Base-by-base conservation (phyloP, 176 grass and related monocot genomes). In the Bolboschoenus planiculmis region DNA sequence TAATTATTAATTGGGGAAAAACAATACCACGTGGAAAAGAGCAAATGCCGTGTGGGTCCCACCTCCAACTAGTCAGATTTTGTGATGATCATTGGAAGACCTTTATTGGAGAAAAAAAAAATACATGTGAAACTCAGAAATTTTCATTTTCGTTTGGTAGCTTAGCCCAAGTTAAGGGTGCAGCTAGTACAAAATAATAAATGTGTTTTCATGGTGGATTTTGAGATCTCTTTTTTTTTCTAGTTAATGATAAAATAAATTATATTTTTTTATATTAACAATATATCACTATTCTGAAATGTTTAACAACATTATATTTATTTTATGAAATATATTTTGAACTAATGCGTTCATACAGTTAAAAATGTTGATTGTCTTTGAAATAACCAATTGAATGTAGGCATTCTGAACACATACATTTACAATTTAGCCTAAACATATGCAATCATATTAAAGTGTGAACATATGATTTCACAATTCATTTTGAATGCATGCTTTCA, bases 71-170 rank as follows among this genome's bases (percentile, higher is more conserved):
- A 18, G 35, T 70, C 21, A 24, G 37, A 71, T 43, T 47, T 29
- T 30, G 42, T 74, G 42, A 51, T 77, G 46, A 34, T 77, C 46
- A 77, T 74, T 5, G 15, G 27, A 51, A 76, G 26, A 77, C 70
- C 21, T 73, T 46, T 74, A 16, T 30, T 74, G 47, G 42, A 74
- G n/a, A n/a, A n/a, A n/a, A n/a, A n/a, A n/a, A 74, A 74, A 47
- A 30, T 74, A 74, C 70, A 53, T 77, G 46, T 77, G 72, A 77
- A 77, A 77, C 14, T 53, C 46, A 33, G 46, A 77, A 77, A 53
- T 46, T 53, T 77, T 77, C 15, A 20, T 77, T 77, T 77, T 77
- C 27, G 4, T 30, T 77, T 11, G 24, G 9, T 51, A 33, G 26
- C 43, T n/a, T 60, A 60, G 9, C 57, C 23, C 10, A 30, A 65